Evolutionary conservation across 129 eudicot genomes (phyloP).

Genomic region (Saussurea involucrata): DNA sequence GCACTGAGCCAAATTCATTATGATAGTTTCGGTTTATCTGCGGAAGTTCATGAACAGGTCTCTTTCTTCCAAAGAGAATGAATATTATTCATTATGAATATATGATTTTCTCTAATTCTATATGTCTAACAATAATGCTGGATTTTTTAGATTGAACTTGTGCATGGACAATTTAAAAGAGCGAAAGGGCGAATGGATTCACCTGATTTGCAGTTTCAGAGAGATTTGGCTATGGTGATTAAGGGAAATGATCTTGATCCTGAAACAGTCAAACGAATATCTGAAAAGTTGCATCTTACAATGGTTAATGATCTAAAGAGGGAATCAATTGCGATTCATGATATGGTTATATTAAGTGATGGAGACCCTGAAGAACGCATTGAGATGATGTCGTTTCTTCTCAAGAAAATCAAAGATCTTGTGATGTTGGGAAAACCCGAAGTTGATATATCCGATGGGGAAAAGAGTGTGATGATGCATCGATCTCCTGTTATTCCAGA

Average conservation of each 20-base stretch:
- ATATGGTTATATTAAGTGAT: slow-evolving; percentile 59
- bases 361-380: slow-evolving; percentile 62
- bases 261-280: slow-evolving; percentile 59
- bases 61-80: neutral
- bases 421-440: slow-evolving; percentile 49
- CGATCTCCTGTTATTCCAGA: slow-evolving; percentile 95
- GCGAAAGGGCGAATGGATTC: slow-evolving; percentile 76
- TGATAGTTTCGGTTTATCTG: slow-evolving; percentile 55
- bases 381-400: slow-evolving; percentile 66
- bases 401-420: slow-evolving; percentile 67
- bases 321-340: slow-evolving; percentile 75
- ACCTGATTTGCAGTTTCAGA: slow-evolving; percentile 62
- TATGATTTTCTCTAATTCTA: neutral
- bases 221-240: slow-evolving; percentile 51
- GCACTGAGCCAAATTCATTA: slow-evolving; percentile 72
- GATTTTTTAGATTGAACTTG: slow-evolving; percentile 64
- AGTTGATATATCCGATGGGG: slow-evolving; percentile 46
- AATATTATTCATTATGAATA: neutral
- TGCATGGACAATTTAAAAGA: slow-evolving; percentile 80
- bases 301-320: slow-evolving; percentile 67
- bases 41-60: slow-evolving; percentile 94
- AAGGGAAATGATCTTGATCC: slow-evolving; percentile 58
- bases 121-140: neutral
- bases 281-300: slow-evolving; percentile 69
- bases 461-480: slow-evolving; percentile 67